phyloP scores from a whole-genome alignment of 306 rosid species.

The Potentilla sterilis region DNA sequence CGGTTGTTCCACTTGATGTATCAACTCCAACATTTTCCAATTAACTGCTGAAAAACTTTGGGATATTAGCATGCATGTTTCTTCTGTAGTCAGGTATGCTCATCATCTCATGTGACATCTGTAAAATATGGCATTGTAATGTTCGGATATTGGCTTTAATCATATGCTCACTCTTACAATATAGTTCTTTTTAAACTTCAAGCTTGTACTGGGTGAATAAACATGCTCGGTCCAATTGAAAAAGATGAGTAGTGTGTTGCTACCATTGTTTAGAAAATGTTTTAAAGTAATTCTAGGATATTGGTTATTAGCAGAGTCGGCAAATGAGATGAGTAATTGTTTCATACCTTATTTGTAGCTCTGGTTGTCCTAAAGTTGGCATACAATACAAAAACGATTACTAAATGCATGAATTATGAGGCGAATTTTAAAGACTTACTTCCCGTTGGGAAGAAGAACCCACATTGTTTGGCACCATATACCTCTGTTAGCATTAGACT shows the following conservation, averaged over 20 bases:
- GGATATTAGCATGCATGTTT: conserved; percentile 18
- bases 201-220: background rate
- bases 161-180: background rate
- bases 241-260: background rate
- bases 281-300: background rate
- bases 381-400: background rate
- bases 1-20: conserved; percentile 18
- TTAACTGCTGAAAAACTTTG: conserved; percentile 13
- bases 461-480: background rate
- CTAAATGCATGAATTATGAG: background rate
- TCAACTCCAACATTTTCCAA: conserved; percentile 25
- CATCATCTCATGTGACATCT: conserved; percentile 16
- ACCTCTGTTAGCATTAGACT: background rate
- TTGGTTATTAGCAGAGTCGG: background rate
- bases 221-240: background rate
- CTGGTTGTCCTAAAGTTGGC: background rate
- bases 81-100: conserved; percentile 33
- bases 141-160: conserved; percentile 13
- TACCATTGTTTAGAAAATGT: background rate
- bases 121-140: conserved; percentile 26
- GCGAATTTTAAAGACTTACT: background rate
- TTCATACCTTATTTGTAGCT: background rate
- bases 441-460: background rate
- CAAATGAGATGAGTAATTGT: background rate
- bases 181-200: conserved; percentile 4